Base-by-base conservation (phyloP, 352 stramenopile genomes). In the Pelagophyceae sp. region DNA sequence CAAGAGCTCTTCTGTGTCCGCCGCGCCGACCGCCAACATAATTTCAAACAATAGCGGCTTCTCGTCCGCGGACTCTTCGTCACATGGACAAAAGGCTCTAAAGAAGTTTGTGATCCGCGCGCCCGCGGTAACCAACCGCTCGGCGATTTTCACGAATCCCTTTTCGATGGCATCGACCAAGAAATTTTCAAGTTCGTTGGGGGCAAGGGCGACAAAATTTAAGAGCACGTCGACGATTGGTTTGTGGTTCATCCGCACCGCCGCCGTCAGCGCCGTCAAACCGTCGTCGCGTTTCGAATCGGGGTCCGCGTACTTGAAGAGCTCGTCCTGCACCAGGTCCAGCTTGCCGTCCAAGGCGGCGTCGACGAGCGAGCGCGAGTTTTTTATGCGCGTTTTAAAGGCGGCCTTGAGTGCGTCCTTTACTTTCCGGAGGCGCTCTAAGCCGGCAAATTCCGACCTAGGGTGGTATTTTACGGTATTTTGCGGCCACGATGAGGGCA, bases 131-230 rank as follows among this genome's bases (percentile, higher is more conserved):
- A n/a, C n/a, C n/a, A n/a, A n/a, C n/a, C n/a, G n/a, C n/a, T n/a
- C n/a, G n/a, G n/a, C n/a, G n/a, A n/a, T n/a, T n/a, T n/a, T n/a
- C n/a, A n/a, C n/a, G n/a, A n/a, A n/a, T n/a, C n/a, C n/a, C n/a
- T n/a, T n/a, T n/a, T n/a, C n/a, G n/a, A n/a, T n/a, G n/a, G n/a
- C n/a, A n/a, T n/a, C n/a, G n/a, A n/a, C n/a, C n/a, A n/a, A n/a
- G n/a, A n/a, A n/a, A n/a, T n/a, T n/a, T n/a, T n/a, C n/a, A n/a
- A n/a, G n/a, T n/a, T n/a, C n/a, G n/a, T n/a, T n/a, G n/a, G n/a
- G n/a, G n/a, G n/a, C n/a, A n/a, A n/a, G n/a, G 72, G 72, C 35
- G 29, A 67, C 27, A 37, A 65, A 76, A 23, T 76, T 37, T 3
- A 76, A 25, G 11, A 76, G 72, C 29, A 60, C 29, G 29, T 67